A percentile compares a stretch with the other conserved stretches of the same genome.
Conservation (phyloP, 1,284 basidiomycete genomes). For the Cystobasidium pallidum region DNA sequence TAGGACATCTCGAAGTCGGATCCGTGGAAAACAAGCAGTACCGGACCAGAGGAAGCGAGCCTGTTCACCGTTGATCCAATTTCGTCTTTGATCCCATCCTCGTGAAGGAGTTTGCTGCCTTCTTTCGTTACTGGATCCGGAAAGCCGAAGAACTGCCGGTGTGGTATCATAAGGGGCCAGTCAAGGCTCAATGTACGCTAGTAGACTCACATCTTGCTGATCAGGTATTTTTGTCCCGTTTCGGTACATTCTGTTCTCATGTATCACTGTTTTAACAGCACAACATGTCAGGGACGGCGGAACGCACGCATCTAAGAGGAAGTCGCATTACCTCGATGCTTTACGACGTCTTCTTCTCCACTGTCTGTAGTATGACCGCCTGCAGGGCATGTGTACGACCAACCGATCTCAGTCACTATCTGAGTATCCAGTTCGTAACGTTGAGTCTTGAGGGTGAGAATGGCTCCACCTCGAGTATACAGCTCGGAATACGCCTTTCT, state of each 20-base stretch:
- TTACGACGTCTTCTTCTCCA: conserved; percentile 7
- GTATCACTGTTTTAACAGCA: neutral
- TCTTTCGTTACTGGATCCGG: conserved; percentile 8
- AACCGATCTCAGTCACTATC: conserved; percentile 35
- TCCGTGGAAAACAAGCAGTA: conserved; percentile 27
- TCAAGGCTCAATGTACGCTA: neutral
- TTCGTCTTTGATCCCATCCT: conserved; percentile 8
- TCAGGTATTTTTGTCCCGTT: conserved; percentile 23
- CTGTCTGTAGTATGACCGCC: neutral
- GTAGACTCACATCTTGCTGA: conserved; percentile 24
- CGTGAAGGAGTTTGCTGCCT: conserved; percentile 4
- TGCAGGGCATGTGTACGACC: conserved; percentile 6
- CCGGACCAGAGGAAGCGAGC: conserved; percentile 11
- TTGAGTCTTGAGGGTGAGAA: conserved; percentile 28
- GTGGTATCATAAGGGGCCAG: conserved; percentile 14
- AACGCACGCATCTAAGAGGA: too few relatives aligned
- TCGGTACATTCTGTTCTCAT: conserved; percentile 16
- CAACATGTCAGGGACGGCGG: neutral
- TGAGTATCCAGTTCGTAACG: conserved; percentile 25
- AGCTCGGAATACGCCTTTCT: conserved; percentile 7
- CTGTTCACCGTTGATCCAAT: neutral
- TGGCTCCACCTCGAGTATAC: conserved; percentile 5
- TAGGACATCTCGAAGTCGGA: conserved; percentile 10
- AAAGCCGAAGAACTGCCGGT: conserved; percentile 32
- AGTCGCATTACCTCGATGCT: conserved; percentile 15